phyloP scores from a whole-genome alignment of 352 stramenopile genomes.

The Phytopythium ostracodes region DNA sequence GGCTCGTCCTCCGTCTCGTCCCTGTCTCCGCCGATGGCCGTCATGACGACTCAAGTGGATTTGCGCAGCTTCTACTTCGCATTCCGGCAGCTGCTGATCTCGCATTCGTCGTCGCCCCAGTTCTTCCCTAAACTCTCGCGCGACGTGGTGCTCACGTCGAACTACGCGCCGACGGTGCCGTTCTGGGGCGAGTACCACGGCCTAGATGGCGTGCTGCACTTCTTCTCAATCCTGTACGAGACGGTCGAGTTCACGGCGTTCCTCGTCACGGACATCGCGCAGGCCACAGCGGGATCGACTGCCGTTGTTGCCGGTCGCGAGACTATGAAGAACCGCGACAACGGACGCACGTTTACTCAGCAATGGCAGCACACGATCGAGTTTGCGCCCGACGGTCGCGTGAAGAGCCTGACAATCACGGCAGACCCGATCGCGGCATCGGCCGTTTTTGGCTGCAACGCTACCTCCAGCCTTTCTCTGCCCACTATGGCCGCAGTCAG shows the following conservation, averaged over 20 bases:
- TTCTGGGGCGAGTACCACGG: slow-evolving; percentile 89
- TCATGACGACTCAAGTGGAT: slow-evolving; percentile 67
- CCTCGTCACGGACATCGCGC: slow-evolving; percentile 86
- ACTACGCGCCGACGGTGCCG: slow-evolving; percentile 84
- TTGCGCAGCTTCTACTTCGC: slow-evolving; percentile 85
- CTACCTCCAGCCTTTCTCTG: slow-evolving; percentile 80
- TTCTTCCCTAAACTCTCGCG: slow-evolving; percentile 86
- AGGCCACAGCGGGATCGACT: slow-evolving; percentile 78
- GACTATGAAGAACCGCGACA: slow-evolving; percentile 88
- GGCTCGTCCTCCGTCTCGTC: slow-evolving; percentile 21
- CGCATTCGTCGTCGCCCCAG: slow-evolving; percentile 82
- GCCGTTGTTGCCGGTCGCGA: slow-evolving; percentile 79
- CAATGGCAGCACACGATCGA: slow-evolving; percentile 90
- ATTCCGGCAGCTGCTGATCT: slow-evolving; percentile 86
- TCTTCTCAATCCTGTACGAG: slow-evolving; percentile 89
- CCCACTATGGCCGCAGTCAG: slow-evolving; percentile 75
- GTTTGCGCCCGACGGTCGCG: slow-evolving; percentile 78
- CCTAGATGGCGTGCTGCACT: slow-evolving; percentile 82
- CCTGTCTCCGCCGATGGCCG: slow-evolving; percentile 30
- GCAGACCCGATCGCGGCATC: slow-evolving; percentile 83
- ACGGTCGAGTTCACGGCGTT: slow-evolving; percentile 87
- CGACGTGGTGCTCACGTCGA: slow-evolving; percentile 83
- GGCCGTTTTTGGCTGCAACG: slow-evolving; percentile 85
- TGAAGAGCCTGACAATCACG: slow-evolving; percentile 85
- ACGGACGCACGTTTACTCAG: slow-evolving; percentile 86